Base-by-base conservation (phyloP, 768 basidiomycete genomes). In the Krasilnikovozyma curviuscula region DNA sequence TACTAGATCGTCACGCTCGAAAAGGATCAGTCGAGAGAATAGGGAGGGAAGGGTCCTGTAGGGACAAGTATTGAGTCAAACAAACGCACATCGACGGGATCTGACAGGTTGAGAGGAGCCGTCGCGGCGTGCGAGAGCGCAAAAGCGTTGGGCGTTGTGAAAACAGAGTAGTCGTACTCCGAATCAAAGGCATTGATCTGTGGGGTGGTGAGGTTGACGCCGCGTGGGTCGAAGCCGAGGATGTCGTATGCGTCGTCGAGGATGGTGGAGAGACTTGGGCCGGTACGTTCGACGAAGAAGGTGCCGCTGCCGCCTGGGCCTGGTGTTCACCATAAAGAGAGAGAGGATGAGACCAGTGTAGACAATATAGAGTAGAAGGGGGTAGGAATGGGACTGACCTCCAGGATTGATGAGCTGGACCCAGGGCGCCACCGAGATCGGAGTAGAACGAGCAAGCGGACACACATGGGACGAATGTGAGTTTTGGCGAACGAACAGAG, bases 191-290 rank as follows among this genome's bases (percentile, higher is more conserved):
- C 37, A 16, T 23, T 13, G 18, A 45, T 21, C n/a, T 14, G 19
- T 24, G n/a, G 44, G 9, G 44, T 16, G 5, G 44, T 45, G 29
- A 45, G 21, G 30, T 45, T 45, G 28, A 45, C 44, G 13, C 44
- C 44, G 12, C 44, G 27, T 9, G 44, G 44, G 34, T 45, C 44
- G 28, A 45, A 45, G 14, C 44, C 44, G 19, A 45, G 8, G 19
- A 45, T 18, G 21, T 45, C 44, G 19, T 31, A 34, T 10, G 19
- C 14, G 5, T 32, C 29, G 6, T 45, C 29, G 7, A 32, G 31
- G 7, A 45, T 7, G n/a, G 14, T 21, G 6, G 8, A 8, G 8
- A 39, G 7, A 18, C 8, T 7, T 39, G n/a, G 7, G 7, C 37
- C 37, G 7, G 37, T 23, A 18, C 37, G 7, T 9, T 39, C n/a